These are phyloP conservation scores for Sarcomyxa edulis DNA, from an alignment of 768 basidiomycete genomes.

Conservation along the genomic window DNA sequence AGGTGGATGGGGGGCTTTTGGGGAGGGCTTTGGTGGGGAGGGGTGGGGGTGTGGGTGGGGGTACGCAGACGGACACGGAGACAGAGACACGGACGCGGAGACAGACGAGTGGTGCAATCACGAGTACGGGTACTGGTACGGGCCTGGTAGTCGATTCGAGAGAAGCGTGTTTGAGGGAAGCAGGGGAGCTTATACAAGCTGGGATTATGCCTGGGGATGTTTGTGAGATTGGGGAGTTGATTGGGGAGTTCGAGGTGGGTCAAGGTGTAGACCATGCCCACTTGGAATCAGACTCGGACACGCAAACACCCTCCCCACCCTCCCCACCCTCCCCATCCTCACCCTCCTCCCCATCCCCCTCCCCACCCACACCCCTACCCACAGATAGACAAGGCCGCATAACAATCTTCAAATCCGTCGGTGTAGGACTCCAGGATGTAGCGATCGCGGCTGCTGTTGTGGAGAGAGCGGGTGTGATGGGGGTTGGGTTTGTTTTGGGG, in stretches of 20 bases:
- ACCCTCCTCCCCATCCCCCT: too few species aligned
- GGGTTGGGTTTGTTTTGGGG: conserved; percentile 43
- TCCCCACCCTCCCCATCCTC: too few species aligned
- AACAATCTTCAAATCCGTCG: conserved; percentile 86
- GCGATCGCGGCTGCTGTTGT: conserved; percentile 72
- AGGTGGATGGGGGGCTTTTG: conserved; percentile 59
- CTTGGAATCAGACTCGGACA: background rate
- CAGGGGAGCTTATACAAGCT: conserved; percentile 75
- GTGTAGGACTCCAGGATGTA: conserved; percentile 83
- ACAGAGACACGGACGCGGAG: background rate
- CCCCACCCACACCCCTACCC: too few species aligned
- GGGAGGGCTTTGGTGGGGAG: conserved; percentile 37
- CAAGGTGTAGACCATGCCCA: background rate
- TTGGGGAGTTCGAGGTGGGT: conserved; percentile 5
- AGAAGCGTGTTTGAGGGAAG: conserved; percentile 66
- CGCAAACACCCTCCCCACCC: conserved; percentile 3
- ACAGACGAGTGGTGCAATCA: background rate
- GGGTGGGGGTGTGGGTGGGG: background rate
- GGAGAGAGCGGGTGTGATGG: conserved; percentile 47
- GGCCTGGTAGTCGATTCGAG: conserved; percentile 70
- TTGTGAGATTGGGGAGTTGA: conserved; percentile 62
- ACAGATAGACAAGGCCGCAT: conserved; percentile 36
- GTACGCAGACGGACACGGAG: background rate
- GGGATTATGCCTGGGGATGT: conserved; percentile 31
- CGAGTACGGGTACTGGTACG: too few species aligned